Conservation (phyloP, 495 filamentous ascomycete species). For the Jackrogersella minutella region DNA sequence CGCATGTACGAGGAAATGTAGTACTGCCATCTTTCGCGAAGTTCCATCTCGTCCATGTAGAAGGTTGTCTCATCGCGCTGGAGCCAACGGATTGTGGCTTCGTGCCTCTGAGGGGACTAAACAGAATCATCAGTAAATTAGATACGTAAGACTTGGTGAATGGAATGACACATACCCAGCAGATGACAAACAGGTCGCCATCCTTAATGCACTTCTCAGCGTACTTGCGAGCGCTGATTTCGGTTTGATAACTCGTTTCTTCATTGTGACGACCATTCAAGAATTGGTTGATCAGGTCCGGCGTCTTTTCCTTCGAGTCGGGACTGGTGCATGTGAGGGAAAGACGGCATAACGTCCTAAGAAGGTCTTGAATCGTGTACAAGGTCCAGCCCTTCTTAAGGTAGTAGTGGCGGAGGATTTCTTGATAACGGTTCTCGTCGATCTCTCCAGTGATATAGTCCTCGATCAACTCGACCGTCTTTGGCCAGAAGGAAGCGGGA, state of each 20-base stretch:
- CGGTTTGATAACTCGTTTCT: conserved; percentile 81
- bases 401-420: conserved; percentile 88
- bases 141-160: neutral
- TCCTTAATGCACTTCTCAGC: conserved; percentile 88
- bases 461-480: conserved; percentile 71
- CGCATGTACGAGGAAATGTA: conserved; percentile 92
- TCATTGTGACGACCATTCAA: conserved; percentile 80
- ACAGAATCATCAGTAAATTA: conserved; percentile 30
- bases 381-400: conserved; percentile 87
- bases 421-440: conserved; percentile 83
- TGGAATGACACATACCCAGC: conserved; percentile 69
- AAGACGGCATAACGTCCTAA: conserved; percentile 77
- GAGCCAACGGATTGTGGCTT: conserved; percentile 72
- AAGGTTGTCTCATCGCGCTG: conserved; percentile 84
- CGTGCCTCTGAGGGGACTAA: conserved; percentile 64
- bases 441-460: conserved; percentile 87
- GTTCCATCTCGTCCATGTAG: conserved; percentile 68
- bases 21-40: conserved; percentile 78
- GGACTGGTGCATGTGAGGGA: conserved; percentile 75
- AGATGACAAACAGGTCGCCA: conserved; percentile 85
- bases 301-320: conserved; percentile 90
- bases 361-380: conserved; percentile 87
- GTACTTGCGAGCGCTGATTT: conserved; percentile 85
- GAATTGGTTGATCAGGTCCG: conserved; percentile 83
- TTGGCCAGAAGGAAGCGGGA: conserved; percentile 59